Percentiles rank a stretch among this genome's conserved stretches.
These are phyloP conservation scores for Gossypium longicalyx DNA, from an alignment of 345 rosid species.

Conservation along the genomic window DNA sequence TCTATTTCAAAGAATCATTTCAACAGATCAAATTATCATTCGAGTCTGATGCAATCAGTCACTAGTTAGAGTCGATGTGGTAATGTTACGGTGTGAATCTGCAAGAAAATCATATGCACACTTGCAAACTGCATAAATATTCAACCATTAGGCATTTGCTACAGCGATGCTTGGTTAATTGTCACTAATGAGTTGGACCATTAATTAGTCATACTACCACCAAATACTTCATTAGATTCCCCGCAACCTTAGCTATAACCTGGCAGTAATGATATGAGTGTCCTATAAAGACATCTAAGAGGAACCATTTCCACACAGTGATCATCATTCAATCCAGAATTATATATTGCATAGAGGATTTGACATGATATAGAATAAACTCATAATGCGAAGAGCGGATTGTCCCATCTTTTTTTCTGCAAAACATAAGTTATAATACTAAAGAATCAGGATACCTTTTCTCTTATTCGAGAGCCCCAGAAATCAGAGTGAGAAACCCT, in stretches of 20 bases:
- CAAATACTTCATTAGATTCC: neutral
- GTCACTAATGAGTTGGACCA: neutral
- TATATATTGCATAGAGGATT: neutral
- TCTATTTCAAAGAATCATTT: constrained; percentile 3
- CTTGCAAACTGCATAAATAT: neutral
- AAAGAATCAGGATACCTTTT: constrained; percentile 50
- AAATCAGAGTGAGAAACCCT: constrained; percentile 42
- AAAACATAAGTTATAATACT: neutral
- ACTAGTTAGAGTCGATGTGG: neutral
- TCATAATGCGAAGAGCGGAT: neutral
- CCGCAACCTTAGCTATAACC: neutral
- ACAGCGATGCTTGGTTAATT: neutral
- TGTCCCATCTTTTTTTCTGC: neutral
- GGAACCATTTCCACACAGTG: neutral
- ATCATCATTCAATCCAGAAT: neutral
- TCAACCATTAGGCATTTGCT: neutral
- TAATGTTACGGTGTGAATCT: neutral
- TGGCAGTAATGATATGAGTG: neutral
- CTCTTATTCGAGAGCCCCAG: constrained; percentile 76
- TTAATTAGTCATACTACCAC: neutral
- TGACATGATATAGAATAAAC: neutral
- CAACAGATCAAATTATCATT: neutral
- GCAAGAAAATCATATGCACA: neutral
- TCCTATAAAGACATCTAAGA: neutral
- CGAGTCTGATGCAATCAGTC: neutral